Evolutionary conservation across 2,329 filamentous ascomycete genomes (phyloP), one percentile per base, ranked within the genome.

Genomic region (Zelopaecilomyces penicillatus): DNA sequence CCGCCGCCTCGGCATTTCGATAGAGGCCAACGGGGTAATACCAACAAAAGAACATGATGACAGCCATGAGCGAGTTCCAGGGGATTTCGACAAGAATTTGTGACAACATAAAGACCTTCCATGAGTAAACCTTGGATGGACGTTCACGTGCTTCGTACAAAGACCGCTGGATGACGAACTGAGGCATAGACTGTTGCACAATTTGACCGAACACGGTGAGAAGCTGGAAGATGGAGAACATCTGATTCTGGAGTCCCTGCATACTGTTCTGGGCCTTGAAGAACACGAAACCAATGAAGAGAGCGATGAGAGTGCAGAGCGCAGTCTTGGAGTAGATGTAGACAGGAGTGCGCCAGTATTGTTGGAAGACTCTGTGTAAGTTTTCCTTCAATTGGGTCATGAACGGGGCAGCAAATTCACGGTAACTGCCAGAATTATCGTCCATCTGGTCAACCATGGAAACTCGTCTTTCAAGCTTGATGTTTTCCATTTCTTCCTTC

Each of bases 341-440:
- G 5, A 82, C 76, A 0, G 89, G 89, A 0, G 83, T 90, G 48
- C 89, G 85, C 88, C 89, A 95, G 74, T 93, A 94, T 63, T 95
- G 88, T 59, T 90, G 78, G 71, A 93, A 93, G 28, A 93, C 84
- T 57, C 89, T 87, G 52, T 75, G 62, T 12, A 79, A 75, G 45
- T 87, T 85, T 57, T 82, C 74, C 45, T 65, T 68, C 36, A 91
- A 68, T 63, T 95, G 89, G 6, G 70, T 58, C 35, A 53, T 57
- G 59, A 94, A 87, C 0, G 85, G 78, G 5, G 87, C 85, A 4
- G 89, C 89, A 49, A 95, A 95, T 62, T 95, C 87, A 49, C 79
- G 76, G 65, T 82, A 87, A 51, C 63, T 64, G 43, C 62, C 65
- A 9, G 65, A 56, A 37, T 70, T 68, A 5, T 67, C 58, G 6